A percentile compares a stretch with the other conserved stretches of the same genome.
Conservation (phyloP, 164 flowering plant species). For the Pachysandra terminalis region DNA sequence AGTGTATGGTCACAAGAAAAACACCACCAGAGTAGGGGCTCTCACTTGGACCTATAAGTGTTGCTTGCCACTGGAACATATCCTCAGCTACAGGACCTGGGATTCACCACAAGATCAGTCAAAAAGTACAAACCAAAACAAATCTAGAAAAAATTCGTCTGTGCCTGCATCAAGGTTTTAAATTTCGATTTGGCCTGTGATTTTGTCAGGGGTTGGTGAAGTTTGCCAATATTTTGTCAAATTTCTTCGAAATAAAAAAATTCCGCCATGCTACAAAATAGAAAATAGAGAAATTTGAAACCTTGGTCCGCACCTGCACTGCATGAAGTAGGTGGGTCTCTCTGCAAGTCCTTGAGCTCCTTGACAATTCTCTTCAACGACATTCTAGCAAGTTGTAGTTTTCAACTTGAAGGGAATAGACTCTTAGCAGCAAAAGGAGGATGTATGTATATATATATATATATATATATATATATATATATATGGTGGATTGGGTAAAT, state of each 20-base stretch:
- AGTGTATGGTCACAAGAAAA: conserved; percentile 61
- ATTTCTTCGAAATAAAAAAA: too few relatives aligned
- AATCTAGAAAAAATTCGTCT: neutral
- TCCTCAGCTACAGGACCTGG: conserved; percentile 74
- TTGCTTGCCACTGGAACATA: conserved; percentile 89
- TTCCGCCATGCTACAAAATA: too few relatives aligned
- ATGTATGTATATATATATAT: conserved; percentile 27
- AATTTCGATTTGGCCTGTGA: too few relatives aligned
- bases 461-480: too few relatives aligned
- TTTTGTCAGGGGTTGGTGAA: too few relatives aligned
- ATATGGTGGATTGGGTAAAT: too few relatives aligned
- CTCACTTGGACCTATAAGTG: conserved; percentile 69
- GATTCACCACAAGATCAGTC: neutral
- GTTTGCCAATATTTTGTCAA: too few relatives aligned
- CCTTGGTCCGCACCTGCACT: conserved; percentile 84
- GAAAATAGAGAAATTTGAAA: too few relatives aligned
- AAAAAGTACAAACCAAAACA: neutral
- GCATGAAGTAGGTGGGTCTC: conserved; percentile 80
- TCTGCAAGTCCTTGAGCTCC: conserved; percentile 68
- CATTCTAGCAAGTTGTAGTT: conserved; percentile 23
- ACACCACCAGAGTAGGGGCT: conserved; percentile 74
- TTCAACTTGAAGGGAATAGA: neutral
- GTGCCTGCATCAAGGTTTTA: too few relatives aligned
- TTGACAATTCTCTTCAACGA: conserved; percentile 64
- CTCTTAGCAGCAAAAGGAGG: neutral